Percentiles rank a stretch among this genome's conserved stretches.
phyloP scores from a whole-genome alignment of 2,329 filamentous ascomycete species.

The Madurella fahalii region DNA sequence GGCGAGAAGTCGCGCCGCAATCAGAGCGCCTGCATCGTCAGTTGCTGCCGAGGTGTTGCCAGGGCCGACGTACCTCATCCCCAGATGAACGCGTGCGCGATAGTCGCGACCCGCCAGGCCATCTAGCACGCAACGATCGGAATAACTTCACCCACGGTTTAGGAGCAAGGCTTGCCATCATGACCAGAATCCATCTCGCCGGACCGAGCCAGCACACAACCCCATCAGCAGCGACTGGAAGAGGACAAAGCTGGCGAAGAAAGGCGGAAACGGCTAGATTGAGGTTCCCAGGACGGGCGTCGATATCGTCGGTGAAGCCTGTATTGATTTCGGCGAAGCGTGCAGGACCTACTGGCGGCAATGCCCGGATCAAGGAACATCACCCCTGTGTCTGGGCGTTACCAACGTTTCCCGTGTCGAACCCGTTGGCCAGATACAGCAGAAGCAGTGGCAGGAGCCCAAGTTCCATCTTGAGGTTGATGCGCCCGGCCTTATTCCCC shows the following conservation, averaged over 20 bases:
- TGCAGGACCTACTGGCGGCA: neutral
- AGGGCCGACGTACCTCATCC: conserved; percentile 21
- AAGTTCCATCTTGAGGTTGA: conserved; percentile 37
- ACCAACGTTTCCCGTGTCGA: conserved; percentile 40
- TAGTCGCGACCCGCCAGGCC: conserved; percentile 30
- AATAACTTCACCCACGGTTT: neutral
- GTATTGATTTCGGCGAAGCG: neutral
- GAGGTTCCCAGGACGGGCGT: conserved; percentile 47
- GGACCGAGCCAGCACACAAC: conserved; percentile 40
- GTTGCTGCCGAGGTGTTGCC: neutral
- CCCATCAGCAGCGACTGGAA: conserved; percentile 52
- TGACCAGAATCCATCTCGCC: conserved; percentile 51
- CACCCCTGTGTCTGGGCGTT: conserved; percentile 38
- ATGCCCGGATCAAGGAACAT: neutral
- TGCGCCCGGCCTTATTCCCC: conserved; percentile 7
- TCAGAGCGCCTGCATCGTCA: conserved; percentile 20
- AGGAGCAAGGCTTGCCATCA: conserved; percentile 42
- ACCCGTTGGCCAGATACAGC: conserved; percentile 39
- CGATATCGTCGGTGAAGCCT: conserved; percentile 51
- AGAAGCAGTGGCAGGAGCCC: conserved; percentile 36
- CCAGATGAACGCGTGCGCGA: conserved; percentile 29
- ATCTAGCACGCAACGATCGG: conserved; percentile 24
- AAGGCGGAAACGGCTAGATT: conserved; percentile 55
- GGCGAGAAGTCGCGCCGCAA: conserved; percentile 24
- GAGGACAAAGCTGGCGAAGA: conserved; percentile 56